Evolutionary conservation across 225 moss, liverwort and hornwort species (phyloP), one percentile per base, ranked within the genome.

Genomic region (Physcomitrium patens): DNA sequence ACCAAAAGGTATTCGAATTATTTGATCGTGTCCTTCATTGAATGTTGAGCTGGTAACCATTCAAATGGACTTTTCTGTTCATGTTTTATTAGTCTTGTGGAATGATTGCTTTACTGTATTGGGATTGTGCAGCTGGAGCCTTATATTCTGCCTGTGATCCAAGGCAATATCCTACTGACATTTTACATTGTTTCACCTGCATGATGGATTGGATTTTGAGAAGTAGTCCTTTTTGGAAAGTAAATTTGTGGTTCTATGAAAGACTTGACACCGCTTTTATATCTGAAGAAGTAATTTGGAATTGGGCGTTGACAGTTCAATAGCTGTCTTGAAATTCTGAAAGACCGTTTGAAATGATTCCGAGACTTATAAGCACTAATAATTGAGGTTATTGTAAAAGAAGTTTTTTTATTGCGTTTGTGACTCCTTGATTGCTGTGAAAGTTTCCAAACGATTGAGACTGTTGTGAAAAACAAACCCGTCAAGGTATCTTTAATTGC

Each of bases 111-210:
- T 50, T 70, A 24, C 28, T 56, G n/a, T 76, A 10, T 62, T 83
- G 83, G 73, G 77, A 55, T 76, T 79, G 54, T 83, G 85, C 91
- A 96, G 96, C 20, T 89, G 91, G 93, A 93, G 85, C 86, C 90
- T 19, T 99, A 84, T 53, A 91, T 93, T 83, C 83, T 99, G 77
- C 95, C 97, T 68, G 75, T 94, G 54, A 95, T 99, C 11, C 97
- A 99, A 85, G 97, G 97, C 84, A 97, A 96, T 96, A 96, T 96
- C 96, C 96, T 91, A 72, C 79, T 73, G 28, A 65, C 61, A 51
- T 50, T 58, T 64, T 12, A 51, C 66, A 51, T 26, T 13, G 28
- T 60, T 69, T 74, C 12, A 26, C 13, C 17, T 50, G 67, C 37
- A 67, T 42, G 16, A 18, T 66, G 60, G 60, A 16, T 59, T 60